A percentile compares a stretch with the other conserved stretches of the same genome.
Conservation (phyloP, 768 basidiomycete genomes). For the Agaricus subrufescens region DNA sequence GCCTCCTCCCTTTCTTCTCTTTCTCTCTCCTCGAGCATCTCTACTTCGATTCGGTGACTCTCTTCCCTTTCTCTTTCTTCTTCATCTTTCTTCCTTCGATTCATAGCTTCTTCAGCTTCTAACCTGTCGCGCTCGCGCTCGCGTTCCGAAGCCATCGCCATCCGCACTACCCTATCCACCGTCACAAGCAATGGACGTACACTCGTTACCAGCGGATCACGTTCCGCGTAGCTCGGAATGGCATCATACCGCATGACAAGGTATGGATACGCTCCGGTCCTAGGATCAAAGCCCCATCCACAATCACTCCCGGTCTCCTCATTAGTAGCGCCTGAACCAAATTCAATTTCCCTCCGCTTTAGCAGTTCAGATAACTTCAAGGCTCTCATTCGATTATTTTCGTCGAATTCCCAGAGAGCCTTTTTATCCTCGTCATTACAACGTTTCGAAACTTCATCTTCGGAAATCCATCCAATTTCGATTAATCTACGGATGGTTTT, state of each 20-base stretch:
- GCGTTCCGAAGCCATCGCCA: conserved; percentile 7
- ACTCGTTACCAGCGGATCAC: conserved; percentile 8
- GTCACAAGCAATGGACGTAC: conserved; percentile 3
- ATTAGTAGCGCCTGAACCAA: conserved; percentile 9
- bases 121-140: conserved; percentile 10
- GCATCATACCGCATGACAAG: background rate
- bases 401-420: conserved; percentile 25
- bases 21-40: background rate
- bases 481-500: conserved; percentile 33
- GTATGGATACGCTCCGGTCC: conserved; percentile 2
- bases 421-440: conserved; percentile 30
- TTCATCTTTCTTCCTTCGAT: conserved; percentile 13
- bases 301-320: background rate
- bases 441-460: conserved; percentile 25
- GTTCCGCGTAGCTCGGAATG: conserved; percentile 12
- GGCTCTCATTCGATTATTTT: conserved; percentile 1
- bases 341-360: conserved; percentile 7
- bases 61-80: conserved; percentile 5
- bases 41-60: conserved; percentile 2
- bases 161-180: conserved; percentile 9
- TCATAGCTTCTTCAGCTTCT: conserved; percentile 14
- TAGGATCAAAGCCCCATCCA: conserved; percentile 1
- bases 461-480: conserved; percentile 33
- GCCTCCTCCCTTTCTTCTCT: conserved; percentile 2
- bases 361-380: conserved; percentile 5